Evolutionary conservation across 2,329 filamentous ascomycete species (phyloP).

Genomic region (Lachnellula suecica): DNA sequence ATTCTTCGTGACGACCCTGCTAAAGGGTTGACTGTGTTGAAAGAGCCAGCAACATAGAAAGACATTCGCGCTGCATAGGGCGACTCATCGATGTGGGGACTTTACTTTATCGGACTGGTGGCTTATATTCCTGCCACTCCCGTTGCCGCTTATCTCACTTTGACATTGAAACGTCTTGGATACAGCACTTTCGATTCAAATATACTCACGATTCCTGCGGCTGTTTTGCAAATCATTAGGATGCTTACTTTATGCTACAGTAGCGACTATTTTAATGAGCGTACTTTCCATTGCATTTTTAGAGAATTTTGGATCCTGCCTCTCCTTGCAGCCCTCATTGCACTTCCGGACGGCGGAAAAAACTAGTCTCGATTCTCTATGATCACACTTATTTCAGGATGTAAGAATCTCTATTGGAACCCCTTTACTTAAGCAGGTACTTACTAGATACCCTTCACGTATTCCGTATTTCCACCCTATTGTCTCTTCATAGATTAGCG

Average conservation of each 20-base stretch:
- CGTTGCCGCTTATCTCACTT: slow-evolving; percentile 21
- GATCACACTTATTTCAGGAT: too few species aligned
- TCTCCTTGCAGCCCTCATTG: slow-evolving; percentile 33
- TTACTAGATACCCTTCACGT: slow-evolving; percentile 7
- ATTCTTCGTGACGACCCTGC: slow-evolving; percentile 53
- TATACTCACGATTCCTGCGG: slow-evolving; percentile 44
- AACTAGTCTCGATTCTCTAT: too few species aligned
- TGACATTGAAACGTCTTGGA: slow-evolving; percentile 25
- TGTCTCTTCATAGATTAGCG: slow-evolving; percentile 46
- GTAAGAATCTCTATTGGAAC: too few species aligned
- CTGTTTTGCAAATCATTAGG: slow-evolving; percentile 35
- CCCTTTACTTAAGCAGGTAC: too few species aligned
- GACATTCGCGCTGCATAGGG: too few species aligned
- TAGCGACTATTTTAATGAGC: slow-evolving; percentile 41
- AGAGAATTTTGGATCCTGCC: slow-evolving; percentile 42
- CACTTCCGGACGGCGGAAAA: too few species aligned
- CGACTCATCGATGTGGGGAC: slow-evolving; percentile 54
- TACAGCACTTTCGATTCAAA: slow-evolving; percentile 43
- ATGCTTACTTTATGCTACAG: slow-evolving; percentile 47
- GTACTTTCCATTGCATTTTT: slow-evolving; percentile 32
- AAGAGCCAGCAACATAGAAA: slow-evolving; percentile 53
- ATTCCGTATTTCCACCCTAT: slow-evolving; percentile 42
- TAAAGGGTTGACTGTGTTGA: slow-evolving; percentile 37
- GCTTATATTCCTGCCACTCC: slow-evolving; percentile 25
- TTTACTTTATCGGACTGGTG: slow-evolving; percentile 41